Evolutionary conservation across 768 basidiomycete species (phyloP), one percentile per base, ranked within the genome.

Genomic region (Amylocystis lapponica): DNA sequence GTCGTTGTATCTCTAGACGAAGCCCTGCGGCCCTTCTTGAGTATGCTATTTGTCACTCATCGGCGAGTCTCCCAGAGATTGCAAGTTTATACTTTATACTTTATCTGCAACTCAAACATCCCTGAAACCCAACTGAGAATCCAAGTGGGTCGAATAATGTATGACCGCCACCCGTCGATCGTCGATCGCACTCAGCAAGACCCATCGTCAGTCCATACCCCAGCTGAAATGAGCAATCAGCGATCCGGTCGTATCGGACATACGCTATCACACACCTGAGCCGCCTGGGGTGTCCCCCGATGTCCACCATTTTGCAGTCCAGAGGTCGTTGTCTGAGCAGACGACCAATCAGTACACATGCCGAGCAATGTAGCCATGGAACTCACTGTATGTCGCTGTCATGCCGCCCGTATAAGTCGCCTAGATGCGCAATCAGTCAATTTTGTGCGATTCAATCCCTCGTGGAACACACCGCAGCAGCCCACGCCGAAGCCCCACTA

Each of bases 1-100:
- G 20, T 89, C 86, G 3, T 56, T 92, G 65, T 91, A 91, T 64
- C 70, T 92, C 26, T 90, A 53, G 44, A n/a, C n/a, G n/a, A n/a
- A n/a, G n/a, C n/a, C n/a, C n/a, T n/a, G n/a, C n/a, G n/a, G n/a
- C n/a, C n/a, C n/a, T n/a, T n/a, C n/a, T n/a, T n/a, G n/a, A n/a
- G n/a, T n/a, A n/a, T n/a, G n/a, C n/a, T n/a, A n/a, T n/a, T n/a
- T n/a, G n/a, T n/a, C n/a, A n/a, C n/a, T n/a, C n/a, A n/a, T n/a
- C n/a, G n/a, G n/a, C n/a, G n/a, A n/a, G n/a, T n/a, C n/a, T n/a
- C n/a, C n/a, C n/a, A n/a, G n/a, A n/a, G n/a, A n/a, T n/a, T n/a
- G n/a, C n/a, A n/a, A n/a, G n/a, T n/a, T n/a, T n/a, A n/a, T n/a
- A n/a, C n/a, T n/a, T n/a, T n/a, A n/a, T n/a, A n/a, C n/a, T n/a